Percentiles rank a stretch among this genome's conserved stretches.
Evolutionary conservation across 306 rosid genomes (phyloP).

Genomic region (Cicer chorassanicum): DNA sequence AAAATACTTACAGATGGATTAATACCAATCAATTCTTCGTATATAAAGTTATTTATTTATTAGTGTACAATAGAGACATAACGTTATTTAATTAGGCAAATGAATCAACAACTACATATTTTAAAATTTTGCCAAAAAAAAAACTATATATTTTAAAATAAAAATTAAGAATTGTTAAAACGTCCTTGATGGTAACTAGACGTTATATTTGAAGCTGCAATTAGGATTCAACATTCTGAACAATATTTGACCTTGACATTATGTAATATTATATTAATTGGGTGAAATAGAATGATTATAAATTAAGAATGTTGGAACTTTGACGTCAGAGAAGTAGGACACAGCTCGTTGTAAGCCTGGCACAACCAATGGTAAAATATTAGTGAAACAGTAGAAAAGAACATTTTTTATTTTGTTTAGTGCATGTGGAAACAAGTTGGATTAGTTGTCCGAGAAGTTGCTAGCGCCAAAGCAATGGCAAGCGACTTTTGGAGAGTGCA

Average conservation of each 20-base stretch:
- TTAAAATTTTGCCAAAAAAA: no score
- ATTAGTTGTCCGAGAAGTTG: neutral
- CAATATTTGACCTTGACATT: constrained; percentile 47
- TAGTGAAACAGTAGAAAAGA: neutral
- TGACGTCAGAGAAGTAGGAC: constrained; percentile 26
- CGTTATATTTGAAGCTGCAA: constrained; percentile 9
- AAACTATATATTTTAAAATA: no score
- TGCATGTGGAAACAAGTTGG: constrained; percentile 12
- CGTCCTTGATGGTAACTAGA: neutral
- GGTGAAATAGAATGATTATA: constrained; percentile 7
- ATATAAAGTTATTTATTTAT: no score
- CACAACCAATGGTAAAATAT: constrained; percentile 5
- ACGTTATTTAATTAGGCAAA: no score
- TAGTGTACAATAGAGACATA: no score
- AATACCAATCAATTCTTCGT: no score
- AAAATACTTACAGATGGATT: no score
- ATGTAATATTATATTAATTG: neutral
- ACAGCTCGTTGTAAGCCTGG: constrained; percentile 10
- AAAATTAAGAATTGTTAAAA: no score
- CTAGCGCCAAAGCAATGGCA: neutral
- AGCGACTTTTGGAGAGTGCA: constrained; percentile 66
- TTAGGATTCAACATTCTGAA: neutral
- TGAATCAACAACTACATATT: no score
- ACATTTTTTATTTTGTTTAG: neutral
- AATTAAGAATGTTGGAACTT: constrained; percentile 11